These are phyloP conservation scores for Thielaviopsis musarum DNA, from an alignment of 2,329 filamentous ascomycete species.

Conservation along the genomic window DNA sequence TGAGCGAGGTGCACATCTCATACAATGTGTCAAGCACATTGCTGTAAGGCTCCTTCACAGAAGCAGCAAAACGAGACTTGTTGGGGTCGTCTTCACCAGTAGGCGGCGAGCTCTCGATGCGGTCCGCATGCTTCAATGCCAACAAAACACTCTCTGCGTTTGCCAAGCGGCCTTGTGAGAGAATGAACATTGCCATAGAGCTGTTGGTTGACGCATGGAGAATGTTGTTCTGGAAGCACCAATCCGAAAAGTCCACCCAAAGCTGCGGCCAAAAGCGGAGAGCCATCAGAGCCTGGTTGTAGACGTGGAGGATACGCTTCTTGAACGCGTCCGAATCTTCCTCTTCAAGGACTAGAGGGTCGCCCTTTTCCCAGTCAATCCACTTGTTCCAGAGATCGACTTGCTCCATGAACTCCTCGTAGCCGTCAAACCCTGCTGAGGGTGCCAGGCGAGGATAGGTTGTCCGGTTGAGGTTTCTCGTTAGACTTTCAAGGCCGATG, in stretches of 20 bases:
- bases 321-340: slow-evolving; percentile 65
- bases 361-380: slow-evolving; percentile 90
- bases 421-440: slow-evolving; percentile 68
- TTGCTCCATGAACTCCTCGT: slow-evolving; percentile 69
- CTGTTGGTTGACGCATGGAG: slow-evolving; percentile 27
- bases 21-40: slow-evolving; percentile 78
- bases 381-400: slow-evolving; percentile 82
- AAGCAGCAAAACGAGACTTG: slow-evolving; percentile 57
- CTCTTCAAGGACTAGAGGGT: slow-evolving; percentile 69
- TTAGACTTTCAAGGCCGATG: slow-evolving; percentile 80
- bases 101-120: slow-evolving; percentile 62
- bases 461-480: slow-evolving; percentile 55
- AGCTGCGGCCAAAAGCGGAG: slow-evolving; percentile 89
- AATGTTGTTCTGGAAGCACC: slow-evolving; percentile 68
- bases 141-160: slow-evolving; percentile 90
- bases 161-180: slow-evolving; percentile 66
- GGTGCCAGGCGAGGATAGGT: slow-evolving; percentile 72
- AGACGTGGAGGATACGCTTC: slow-evolving; percentile 70
- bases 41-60: slow-evolving; percentile 71
- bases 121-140: slow-evolving; percentile 76
- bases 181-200: slow-evolving; percentile 52
- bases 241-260: slow-evolving; percentile 89
- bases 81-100: slow-evolving; percentile 61
- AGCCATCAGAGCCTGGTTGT: slow-evolving; percentile 86
- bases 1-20: slow-evolving; percentile 58